phyloP scores from a whole-genome alignment of 257 asterid genomes.

The Solanum chilense region DNA sequence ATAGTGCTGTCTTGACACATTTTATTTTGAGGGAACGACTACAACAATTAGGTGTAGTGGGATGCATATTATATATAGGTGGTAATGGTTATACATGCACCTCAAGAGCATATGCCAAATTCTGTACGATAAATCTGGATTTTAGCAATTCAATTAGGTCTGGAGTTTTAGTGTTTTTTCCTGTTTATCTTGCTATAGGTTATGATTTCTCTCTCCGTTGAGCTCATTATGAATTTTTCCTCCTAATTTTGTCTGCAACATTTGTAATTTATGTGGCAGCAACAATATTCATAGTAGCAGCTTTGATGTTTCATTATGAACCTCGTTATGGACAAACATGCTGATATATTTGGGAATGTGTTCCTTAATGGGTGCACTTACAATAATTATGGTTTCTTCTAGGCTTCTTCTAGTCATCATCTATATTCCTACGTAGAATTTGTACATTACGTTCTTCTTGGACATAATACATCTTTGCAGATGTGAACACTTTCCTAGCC shows the following conservation, averaged over 20 bases:
- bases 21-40: slow-evolving; percentile 30
- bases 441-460: neutral
- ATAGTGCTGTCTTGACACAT: slow-evolving; percentile 36
- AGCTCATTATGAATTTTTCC: neutral
- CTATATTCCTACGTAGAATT: neutral
- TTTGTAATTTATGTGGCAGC: slow-evolving; percentile 28
- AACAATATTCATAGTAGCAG: slow-evolving; percentile 19
- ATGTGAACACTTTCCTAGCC: neutral
- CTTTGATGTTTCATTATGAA: slow-evolving; percentile 25
- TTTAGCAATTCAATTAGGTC: slow-evolving; percentile 42
- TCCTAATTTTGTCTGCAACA: slow-evolving; percentile 14
- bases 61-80: slow-evolving; percentile 38
- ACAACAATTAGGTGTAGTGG: slow-evolving; percentile 24
- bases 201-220: neutral
- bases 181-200: neutral
- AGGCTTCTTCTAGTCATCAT: neutral
- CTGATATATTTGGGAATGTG: slow-evolving; percentile 39
- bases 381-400: slow-evolving; percentile 14
- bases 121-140: slow-evolving; percentile 35
- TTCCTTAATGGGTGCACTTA: slow-evolving; percentile 39
- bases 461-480: neutral
- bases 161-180: neutral
- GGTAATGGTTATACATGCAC: slow-evolving; percentile 36
- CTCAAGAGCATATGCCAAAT: slow-evolving; percentile 33
- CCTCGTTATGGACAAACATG: slow-evolving; percentile 32